Base-by-base conservation (phyloP, 1,284 basidiomycete genomes). In the Cryptococcus deneoformans region DNA sequence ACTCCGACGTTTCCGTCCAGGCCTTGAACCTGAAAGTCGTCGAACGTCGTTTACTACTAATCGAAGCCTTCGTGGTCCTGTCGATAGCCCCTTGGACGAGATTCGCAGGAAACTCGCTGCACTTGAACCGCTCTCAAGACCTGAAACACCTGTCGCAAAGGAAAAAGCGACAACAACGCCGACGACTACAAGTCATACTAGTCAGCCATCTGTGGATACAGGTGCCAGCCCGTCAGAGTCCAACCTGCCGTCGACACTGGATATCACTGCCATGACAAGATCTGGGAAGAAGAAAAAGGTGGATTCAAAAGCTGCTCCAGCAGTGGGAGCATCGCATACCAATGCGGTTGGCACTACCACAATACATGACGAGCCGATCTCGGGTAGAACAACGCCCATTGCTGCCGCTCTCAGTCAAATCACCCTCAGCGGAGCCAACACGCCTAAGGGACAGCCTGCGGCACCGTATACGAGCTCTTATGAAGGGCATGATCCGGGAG, bases 401-500 rank as follows among this genome's bases (percentile, higher is more conserved):
- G 58, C 61, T 7, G 49, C 48, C 2, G 51, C 51, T 12, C 39
- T 58, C 9, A 50, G 36, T 14, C 37, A 11, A 11, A 47, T 50
- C 10, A 39, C 36, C 9, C 29, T 38, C 0, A 50, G 45, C 29
- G 55, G 53, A 6, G 7, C 60, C 14, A 47, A 57, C 12, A 60
- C 60, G 11, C 61, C 63, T 46, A 58, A 54, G 20, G 65, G 56
- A 3, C 40, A 37, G 11, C 44, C 65, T 0, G n/a, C 56, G 0
- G 66, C 69, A 0, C 68, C 72, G 12, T 77, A 77, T 58, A 67
- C 63, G 38, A 74, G 72, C 54, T 77, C 77, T 1, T 79, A 79
- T 57, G 92, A 95, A 66, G 89, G 89, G 0, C 87, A 89, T 67
- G 92, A 95, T 68, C 85, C 87, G 29, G 89, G 89, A 2, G 89